Evolutionary conservation across 1,284 basidiomycete species (phyloP).

Genomic region (Boletus smithii): DNA sequence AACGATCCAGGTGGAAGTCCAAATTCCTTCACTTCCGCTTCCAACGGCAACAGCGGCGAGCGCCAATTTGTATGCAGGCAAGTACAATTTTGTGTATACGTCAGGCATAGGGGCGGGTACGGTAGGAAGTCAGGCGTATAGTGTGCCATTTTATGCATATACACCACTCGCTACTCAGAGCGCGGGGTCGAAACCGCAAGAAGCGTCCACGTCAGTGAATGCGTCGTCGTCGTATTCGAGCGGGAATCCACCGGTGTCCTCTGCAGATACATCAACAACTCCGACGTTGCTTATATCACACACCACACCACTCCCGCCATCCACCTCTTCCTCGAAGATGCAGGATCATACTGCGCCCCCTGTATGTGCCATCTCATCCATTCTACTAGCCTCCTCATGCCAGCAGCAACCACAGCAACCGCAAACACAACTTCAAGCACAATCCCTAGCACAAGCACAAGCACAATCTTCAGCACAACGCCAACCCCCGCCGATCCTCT

Average conservation of each 20-base stretch:
- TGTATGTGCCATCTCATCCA: neutral
- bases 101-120: constrained; percentile 7
- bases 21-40: constrained; percentile 13
- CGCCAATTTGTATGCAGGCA: constrained; percentile 16
- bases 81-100: constrained; percentile 28
- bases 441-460: neutral
- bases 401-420: constrained; percentile 3
- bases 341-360: neutral
- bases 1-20: constrained; percentile 38
- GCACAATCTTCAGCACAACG: neutral
- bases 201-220: neutral
- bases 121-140: constrained; percentile 24
- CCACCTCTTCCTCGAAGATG: constrained; percentile 4
- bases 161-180: constrained; percentile 19
- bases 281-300: neutral
- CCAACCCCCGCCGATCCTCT: neutral
- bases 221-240: neutral
- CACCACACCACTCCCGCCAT: neutral
- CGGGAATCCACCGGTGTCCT: neutral
- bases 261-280: neutral
- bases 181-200: constrained; percentile 7
- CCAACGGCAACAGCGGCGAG: constrained; percentile 1
- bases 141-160: constrained; percentile 25
- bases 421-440: neutral
- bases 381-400: neutral